phyloP scores from a whole-genome alignment of 2,329 filamentous ascomycete species.

The Sarocladiaceae sp. region DNA sequence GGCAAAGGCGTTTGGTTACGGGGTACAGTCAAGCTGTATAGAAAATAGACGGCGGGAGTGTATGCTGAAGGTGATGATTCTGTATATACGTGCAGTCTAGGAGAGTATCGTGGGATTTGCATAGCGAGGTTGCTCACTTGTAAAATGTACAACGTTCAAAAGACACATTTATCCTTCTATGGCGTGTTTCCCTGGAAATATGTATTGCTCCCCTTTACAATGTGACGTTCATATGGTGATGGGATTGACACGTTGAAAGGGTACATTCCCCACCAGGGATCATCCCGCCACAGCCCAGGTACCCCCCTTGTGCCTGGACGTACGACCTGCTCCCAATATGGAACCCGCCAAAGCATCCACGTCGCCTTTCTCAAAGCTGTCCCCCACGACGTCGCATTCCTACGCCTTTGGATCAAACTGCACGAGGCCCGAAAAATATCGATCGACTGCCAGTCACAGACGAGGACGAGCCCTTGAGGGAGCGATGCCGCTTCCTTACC shows the following conservation, averaged over 20 bases:
- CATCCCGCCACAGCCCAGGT: not conserved
- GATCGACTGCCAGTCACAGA: constrained; percentile 1
- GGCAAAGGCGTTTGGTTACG: constrained; percentile 47
- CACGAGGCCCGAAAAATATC: not conserved
- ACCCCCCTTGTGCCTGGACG: not conserved
- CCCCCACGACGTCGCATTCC: not conserved
- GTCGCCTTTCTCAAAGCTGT: not conserved
- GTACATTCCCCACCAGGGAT: not conserved
- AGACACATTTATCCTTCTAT: not conserved
- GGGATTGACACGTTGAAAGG: constrained; percentile 5
- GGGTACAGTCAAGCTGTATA: constrained; percentile 63
- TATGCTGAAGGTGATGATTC: not conserved
- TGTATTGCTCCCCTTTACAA: too few relatives aligned
- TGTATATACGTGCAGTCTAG: not conserved
- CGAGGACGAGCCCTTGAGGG: constrained; percentile 18
- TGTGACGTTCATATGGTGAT: too few relatives aligned
- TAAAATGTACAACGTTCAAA: not conserved
- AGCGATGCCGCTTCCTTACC: constrained; percentile 37
- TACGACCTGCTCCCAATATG: too few relatives aligned
- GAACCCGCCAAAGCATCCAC: constrained; percentile 5
- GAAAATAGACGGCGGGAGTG: constrained; percentile 9
- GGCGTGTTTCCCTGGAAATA: too few relatives aligned
- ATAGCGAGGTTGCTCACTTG: constrained; percentile 4
- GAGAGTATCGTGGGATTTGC: constrained; percentile 1
- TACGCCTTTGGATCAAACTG: not conserved